Evolutionary conservation across 2,329 filamentous ascomycete genomes (phyloP), one percentile per base, ranked within the genome.

Genomic region (Trichophaea hybrida): DNA sequence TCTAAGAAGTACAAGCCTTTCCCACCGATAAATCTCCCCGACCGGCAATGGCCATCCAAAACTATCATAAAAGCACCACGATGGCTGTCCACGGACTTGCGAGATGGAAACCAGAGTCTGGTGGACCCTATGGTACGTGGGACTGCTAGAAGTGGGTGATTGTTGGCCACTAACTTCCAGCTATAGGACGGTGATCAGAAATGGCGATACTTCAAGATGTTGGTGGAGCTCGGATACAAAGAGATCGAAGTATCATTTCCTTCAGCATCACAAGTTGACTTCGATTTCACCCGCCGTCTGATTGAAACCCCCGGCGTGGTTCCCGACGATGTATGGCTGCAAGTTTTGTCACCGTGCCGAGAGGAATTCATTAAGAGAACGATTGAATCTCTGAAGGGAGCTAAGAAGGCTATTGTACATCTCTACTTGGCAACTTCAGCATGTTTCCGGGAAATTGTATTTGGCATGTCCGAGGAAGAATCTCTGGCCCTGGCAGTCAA

Each of bases 171-270:
- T 65, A 55, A 63, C 34, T 33, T 51, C 58, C 63, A 24, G 32
- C 54, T 60, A 56, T 69, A 93, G 88, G 93, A 88, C 70, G 88
- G 88, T 67, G 88, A 95, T 53, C 89, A 96, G 77, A 97, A 97
- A 75, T 93, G 86, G 82, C 78, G 79, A 63, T 97, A 90, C 78
- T 97, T 97, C 78, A 84, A 90, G 74, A 94, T 94, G 88, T 81
- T 97, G 57, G 82, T 85, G 69, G 83, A 91, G 63, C 79, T 96
- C 54, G 91, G 93, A 68, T 97, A 94, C 79, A 97, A 96, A 75
- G 91, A 97, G 75, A 96, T 97, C 66, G 91, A 97, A 72, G 85
- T 96, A 17, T 93, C 90, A 4, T 97, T 95, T 74, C 91, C 91
- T 54, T 94, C 89, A 0, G 89, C 91, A 12, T 95, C 89, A 43